Evolutionary conservation across 352 stramenopile genomes (phyloP).

Genomic region (Hyaloperonospora brassicae): DNA sequence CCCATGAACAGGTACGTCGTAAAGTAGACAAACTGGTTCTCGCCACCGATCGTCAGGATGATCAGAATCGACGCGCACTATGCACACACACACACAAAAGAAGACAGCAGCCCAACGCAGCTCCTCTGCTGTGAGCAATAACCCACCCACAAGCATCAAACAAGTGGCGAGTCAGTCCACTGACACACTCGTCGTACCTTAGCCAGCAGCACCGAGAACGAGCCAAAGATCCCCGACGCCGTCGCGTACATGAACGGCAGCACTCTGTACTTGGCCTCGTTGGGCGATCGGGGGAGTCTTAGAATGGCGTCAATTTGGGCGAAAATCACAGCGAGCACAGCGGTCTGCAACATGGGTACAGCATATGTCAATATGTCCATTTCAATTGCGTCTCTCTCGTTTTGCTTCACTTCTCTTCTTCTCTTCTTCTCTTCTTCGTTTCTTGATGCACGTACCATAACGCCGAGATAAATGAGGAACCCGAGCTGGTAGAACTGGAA

Average conservation of each 20-base stretch:
- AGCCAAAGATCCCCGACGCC: constrained; percentile 75
- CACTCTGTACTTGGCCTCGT: constrained; percentile 58
- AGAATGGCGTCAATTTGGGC: constrained; percentile 62
- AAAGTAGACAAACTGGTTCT: constrained; percentile 83
- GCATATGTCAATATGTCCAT: neutral
- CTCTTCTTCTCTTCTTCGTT: neutral
- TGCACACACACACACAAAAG: constrained; percentile 10
- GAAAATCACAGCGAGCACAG: constrained; percentile 60
- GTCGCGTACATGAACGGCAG: constrained; percentile 78
- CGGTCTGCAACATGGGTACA: constrained; percentile 28
- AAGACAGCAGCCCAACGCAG: neutral
- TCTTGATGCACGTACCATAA: constrained; percentile 42
- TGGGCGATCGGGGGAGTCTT: constrained; percentile 34
- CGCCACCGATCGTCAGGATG: constrained; percentile 63
- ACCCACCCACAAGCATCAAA: neutral
- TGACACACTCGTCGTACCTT: constrained; percentile 33
- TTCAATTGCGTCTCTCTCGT: neutral
- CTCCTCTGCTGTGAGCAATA: neutral
- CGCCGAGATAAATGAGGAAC: constrained; percentile 68
- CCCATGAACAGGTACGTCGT: constrained; percentile 80
- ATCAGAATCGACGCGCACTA: constrained; percentile 74
- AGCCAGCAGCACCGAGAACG: constrained; percentile 72
- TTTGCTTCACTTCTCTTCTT: neutral
- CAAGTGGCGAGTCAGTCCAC: neutral
- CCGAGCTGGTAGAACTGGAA: constrained; percentile 67